Evolutionary conservation across 1,284 basidiomycete species (phyloP).

Genomic region (Tilletia indica): DNA sequence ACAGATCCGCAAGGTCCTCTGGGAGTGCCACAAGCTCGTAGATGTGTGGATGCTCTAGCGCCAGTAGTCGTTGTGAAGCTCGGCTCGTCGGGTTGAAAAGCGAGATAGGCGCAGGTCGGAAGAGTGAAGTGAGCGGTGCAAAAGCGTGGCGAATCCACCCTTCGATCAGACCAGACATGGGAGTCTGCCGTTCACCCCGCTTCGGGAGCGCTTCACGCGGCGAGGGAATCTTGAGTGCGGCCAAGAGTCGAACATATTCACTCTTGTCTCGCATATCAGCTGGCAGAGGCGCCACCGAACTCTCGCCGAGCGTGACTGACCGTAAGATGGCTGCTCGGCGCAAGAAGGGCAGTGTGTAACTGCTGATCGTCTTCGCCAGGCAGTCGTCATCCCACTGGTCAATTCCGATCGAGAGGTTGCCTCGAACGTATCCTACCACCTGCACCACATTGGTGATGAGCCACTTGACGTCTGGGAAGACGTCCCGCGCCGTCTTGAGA

Average conservation of each 20-base stretch:
- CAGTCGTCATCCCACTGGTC: constrained; percentile 50
- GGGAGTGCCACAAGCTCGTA: constrained; percentile 85
- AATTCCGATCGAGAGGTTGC: constrained; percentile 55
- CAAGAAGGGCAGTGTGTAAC: constrained; percentile 90
- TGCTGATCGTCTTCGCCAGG: constrained; percentile 80
- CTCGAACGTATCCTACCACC: constrained; percentile 52
- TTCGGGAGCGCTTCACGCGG: constrained; percentile 45
- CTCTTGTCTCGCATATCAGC: constrained; percentile 14
- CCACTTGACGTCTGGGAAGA: constrained; percentile 54
- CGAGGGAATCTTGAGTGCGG: constrained; percentile 38
- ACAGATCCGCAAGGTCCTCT: constrained; percentile 75
- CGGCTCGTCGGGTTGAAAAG: constrained; percentile 21
- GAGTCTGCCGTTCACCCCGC: constrained; percentile 45
- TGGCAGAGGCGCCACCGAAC: neutral
- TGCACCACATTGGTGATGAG: constrained; percentile 52
- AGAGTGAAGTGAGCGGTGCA: constrained; percentile 48
- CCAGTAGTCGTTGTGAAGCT: constrained; percentile 32
- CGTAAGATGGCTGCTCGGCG: constrained; percentile 83
- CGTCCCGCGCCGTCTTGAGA: constrained; percentile 31
- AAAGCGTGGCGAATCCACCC: constrained; percentile 56
- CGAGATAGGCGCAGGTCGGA: constrained; percentile 52
- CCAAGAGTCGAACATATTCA: constrained; percentile 47
- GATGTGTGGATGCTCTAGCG: constrained; percentile 72
- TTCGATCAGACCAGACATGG: constrained; percentile 50
- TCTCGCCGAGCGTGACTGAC: constrained; percentile 65